A percentile compares a stretch with the other conserved stretches of the same genome.
phyloP scores from a whole-genome alignment of 2,329 filamentous ascomycete genomes.

The Pochonia chlamydosporia region DNA sequence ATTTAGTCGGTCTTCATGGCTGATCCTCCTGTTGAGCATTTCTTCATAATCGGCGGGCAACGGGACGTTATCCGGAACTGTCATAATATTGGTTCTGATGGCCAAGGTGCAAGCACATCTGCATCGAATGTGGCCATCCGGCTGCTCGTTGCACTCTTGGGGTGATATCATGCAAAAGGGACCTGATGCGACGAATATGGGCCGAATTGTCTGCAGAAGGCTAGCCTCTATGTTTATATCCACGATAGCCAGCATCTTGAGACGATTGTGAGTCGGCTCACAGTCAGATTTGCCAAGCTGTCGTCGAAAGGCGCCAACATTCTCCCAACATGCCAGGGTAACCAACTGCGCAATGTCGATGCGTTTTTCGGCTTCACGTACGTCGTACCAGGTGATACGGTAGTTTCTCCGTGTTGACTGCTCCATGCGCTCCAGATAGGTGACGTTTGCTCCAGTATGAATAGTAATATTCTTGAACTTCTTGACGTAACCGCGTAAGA shows the following conservation, averaged over 20 bases:
- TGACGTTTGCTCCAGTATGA: not conserved
- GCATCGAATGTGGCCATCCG: not conserved
- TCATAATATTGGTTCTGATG: slow-evolving; percentile 1
- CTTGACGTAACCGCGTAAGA: not conserved
- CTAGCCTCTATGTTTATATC: not conserved
- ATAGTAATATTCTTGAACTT: not conserved
- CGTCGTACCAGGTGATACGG: not conserved
- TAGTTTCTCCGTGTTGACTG: not conserved
- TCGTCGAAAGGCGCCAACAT: not conserved
- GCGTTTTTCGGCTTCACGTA: not conserved
- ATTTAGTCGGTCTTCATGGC: not conserved
- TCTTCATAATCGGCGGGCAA: not conserved
- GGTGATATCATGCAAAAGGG: slow-evolving; percentile 5
- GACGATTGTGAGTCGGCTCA: slow-evolving; percentile 2
- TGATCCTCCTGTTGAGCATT: not conserved
- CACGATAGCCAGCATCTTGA: slow-evolving; percentile 2
- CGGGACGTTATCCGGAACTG: not conserved
- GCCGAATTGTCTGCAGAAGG: not conserved
- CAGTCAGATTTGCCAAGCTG: not conserved
- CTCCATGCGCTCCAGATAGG: not conserved
- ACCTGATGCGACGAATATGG: slow-evolving; percentile 3
- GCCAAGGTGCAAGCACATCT: slow-evolving; percentile 5
- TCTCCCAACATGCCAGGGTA: slow-evolving; percentile 3
- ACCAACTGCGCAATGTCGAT: not conserved
- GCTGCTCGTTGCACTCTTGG: not conserved